Evolutionary conservation across 2,329 filamentous ascomycete species (phyloP).

Genomic region (Paecilomyces fulvus): DNA sequence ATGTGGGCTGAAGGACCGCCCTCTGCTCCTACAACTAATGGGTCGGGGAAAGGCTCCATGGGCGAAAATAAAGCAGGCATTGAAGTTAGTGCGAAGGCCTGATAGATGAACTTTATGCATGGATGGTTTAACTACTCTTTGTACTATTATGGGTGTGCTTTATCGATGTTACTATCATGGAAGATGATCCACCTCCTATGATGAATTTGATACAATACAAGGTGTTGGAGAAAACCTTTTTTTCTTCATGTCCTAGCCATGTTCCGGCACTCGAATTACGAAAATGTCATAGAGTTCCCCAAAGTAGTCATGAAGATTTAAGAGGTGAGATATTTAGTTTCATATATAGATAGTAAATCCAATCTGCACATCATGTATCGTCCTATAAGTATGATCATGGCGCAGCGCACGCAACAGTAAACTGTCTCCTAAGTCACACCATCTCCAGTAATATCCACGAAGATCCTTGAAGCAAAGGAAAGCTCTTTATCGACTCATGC

Average conservation of each 20-base stretch:
- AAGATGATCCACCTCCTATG: neutral
- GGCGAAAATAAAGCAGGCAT: constrained; percentile 11
- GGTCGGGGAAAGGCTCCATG: constrained; percentile 9
- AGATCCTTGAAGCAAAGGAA: neutral
- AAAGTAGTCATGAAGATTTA: too few species aligned
- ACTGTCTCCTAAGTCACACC: neutral
- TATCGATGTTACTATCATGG: neutral
- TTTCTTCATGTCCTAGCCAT: too few species aligned
- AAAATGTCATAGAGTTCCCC: too few species aligned
- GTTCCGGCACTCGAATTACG: too few species aligned
- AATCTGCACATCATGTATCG: too few species aligned
- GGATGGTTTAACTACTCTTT: neutral
- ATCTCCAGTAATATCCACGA: neutral
- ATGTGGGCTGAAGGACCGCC: constrained; percentile 39
- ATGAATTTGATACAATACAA: neutral
- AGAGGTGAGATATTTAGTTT: too few species aligned
- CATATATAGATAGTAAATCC: too few species aligned
- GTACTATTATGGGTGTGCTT: constrained; percentile 1
- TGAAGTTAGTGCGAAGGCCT: constrained; percentile 17
- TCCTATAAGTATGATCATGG: too few species aligned
- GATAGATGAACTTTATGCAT: constrained; percentile 4
- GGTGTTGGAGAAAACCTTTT: neutral
- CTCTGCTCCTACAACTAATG: constrained; percentile 13
- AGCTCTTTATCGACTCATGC: neutral
- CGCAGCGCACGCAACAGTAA: too few species aligned